Percentiles rank a stretch among this genome's conserved stretches.
These are phyloP conservation scores for Penicillium angulare DNA, from an alignment of 495 filamentous ascomycete genomes.

Conservation along the genomic window DNA sequence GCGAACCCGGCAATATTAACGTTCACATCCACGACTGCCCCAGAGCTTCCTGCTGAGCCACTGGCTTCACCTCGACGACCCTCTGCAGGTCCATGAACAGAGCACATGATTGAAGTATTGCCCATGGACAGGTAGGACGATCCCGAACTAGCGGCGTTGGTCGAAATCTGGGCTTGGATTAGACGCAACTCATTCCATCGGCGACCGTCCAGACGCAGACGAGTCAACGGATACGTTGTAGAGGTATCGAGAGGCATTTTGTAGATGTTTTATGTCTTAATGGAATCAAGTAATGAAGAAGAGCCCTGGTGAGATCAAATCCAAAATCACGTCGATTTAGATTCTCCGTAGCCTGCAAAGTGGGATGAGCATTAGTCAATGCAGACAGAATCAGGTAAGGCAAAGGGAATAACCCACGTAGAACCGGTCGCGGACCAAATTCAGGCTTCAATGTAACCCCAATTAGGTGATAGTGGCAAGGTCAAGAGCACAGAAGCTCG, in stretches of 20 bases:
- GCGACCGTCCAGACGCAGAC: constrained; percentile 88
- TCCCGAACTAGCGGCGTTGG: constrained; percentile 86
- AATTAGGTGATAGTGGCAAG: constrained; percentile 1
- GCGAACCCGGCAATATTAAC: constrained; percentile 86
- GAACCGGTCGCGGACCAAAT: background rate
- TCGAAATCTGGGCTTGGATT: constrained; percentile 83
- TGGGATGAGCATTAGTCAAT: background rate
- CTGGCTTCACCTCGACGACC: constrained; percentile 49
- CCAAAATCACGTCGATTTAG: background rate
- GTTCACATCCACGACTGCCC: constrained; percentile 72
- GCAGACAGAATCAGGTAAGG: background rate
- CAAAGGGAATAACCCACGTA: background rate
- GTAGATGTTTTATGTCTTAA: background rate
- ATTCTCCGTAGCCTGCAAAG: background rate
- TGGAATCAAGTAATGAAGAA: background rate
- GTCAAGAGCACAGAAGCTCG: constrained; percentile 1
- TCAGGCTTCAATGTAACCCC: background rate
- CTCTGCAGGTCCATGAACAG: constrained; percentile 79
- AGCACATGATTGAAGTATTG: constrained; percentile 94
- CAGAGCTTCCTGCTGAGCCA: constrained; percentile 45
- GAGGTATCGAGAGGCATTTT: constrained; percentile 90
- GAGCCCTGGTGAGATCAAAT: background rate
- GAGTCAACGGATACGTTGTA: constrained; percentile 74
- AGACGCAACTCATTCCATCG: constrained; percentile 97
- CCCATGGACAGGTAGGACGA: constrained; percentile 91